A percentile compares a stretch with the other conserved stretches of the same genome.
Evolutionary conservation across 495 filamentous ascomycete species (phyloP).

Genomic region (Neurospora pannonica): DNA sequence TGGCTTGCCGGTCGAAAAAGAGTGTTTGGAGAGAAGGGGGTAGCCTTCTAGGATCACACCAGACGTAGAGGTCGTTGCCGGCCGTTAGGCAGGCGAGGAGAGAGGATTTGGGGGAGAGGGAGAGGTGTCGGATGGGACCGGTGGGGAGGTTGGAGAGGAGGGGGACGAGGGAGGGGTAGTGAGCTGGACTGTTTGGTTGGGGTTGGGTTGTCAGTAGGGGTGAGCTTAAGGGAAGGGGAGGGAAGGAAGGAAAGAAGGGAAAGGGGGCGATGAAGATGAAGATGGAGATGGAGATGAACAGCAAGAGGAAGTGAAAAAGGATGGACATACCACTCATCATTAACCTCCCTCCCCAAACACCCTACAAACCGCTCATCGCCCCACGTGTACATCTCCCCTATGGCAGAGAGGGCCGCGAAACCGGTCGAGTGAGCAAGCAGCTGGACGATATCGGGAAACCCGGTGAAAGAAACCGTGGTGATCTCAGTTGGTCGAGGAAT

Average conservation of each 20-base stretch:
- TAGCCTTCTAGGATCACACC: slow-evolving; percentile 37
- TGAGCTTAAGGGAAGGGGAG: background rate
- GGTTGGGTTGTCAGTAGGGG: background rate
- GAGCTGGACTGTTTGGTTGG: slow-evolving; percentile 24
- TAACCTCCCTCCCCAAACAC: slow-evolving; percentile 37
- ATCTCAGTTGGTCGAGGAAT: background rate
- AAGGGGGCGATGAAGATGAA: background rate
- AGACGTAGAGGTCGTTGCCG: slow-evolving; percentile 53
- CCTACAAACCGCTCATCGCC: slow-evolving; percentile 46
- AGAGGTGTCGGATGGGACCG: slow-evolving; percentile 43
- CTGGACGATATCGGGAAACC: slow-evolving; percentile 25
- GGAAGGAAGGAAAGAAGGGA: background rate
- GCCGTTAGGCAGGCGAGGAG: slow-evolving; percentile 46
- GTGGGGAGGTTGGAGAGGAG: slow-evolving; percentile 42
- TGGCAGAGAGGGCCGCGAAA: slow-evolving; percentile 41
- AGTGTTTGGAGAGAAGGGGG: background rate
- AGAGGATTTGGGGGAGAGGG: slow-evolving; percentile 38
- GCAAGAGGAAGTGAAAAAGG: background rate
- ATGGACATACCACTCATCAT: slow-evolving; percentile 1
- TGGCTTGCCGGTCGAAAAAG: background rate
- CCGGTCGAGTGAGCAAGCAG: slow-evolving; percentile 41
- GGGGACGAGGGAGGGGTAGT: slow-evolving; percentile 32
- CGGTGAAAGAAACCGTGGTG: slow-evolving; percentile 8
- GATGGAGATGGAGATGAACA: background rate
- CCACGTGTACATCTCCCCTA: slow-evolving; percentile 48